These are phyloP conservation scores for Potentilla sterilis DNA, from an alignment of 306 rosid species.

Conservation along the genomic window DNA sequence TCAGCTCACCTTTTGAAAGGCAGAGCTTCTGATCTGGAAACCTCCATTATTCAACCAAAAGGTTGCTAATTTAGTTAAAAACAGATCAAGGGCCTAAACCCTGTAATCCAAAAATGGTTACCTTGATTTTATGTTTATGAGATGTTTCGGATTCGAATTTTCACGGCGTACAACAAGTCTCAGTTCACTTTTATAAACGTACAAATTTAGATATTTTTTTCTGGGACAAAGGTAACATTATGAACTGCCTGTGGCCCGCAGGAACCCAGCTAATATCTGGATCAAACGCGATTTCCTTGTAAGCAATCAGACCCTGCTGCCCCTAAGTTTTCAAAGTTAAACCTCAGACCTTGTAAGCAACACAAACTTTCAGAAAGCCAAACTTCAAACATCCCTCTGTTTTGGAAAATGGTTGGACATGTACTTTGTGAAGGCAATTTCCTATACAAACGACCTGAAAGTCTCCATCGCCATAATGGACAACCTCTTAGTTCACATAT, in stretches of 20 bases:
- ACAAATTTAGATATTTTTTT: too few relatives aligned
- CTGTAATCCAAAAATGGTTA: background rate
- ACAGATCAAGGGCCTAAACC: background rate
- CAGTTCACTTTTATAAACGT: background rate
- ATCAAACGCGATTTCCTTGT: too few relatives aligned
- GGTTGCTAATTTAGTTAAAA: background rate
- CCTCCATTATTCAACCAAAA: background rate
- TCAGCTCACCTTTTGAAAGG: background rate
- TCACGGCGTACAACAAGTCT: background rate
- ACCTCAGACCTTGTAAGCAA: background rate
- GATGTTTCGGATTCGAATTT: background rate
- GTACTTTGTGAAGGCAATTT: background rate
- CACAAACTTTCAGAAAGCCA: background rate
- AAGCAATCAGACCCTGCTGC: too few relatives aligned
- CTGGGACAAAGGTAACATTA: too few relatives aligned
- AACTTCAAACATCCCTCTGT: background rate
- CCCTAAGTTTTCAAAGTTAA: too few relatives aligned
- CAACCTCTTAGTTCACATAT: constrained; percentile 6
- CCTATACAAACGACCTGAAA: background rate
- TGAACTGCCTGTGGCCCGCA: too few relatives aligned
- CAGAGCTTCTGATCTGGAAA: background rate
- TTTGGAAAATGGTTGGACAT: background rate
- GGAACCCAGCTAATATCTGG: too few relatives aligned
- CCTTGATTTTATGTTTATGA: background rate
- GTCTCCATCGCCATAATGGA: background rate